Percentiles rank a stretch among this genome's conserved stretches.
phyloP scores from a whole-genome alignment of 805 yeast species.

The Yamadazyma tumulicola region DNA sequence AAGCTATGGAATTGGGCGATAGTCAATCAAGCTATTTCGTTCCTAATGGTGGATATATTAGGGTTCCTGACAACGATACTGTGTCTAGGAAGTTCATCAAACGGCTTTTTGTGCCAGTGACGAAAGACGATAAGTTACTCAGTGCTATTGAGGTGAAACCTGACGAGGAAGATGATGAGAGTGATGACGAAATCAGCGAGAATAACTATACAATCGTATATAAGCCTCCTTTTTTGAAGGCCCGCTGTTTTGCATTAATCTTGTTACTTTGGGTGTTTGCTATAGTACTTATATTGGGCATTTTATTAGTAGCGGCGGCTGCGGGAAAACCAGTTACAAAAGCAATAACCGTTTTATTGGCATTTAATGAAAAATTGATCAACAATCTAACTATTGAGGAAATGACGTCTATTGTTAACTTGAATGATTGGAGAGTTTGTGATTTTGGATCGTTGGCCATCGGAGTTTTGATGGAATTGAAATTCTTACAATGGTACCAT shows the following conservation, averaged over 20 bases:
- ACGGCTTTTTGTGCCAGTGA: conserved; percentile 76
- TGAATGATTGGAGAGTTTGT: conserved; percentile 11
- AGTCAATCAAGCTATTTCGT: conserved; percentile 52
- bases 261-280: conserved; percentile 47
- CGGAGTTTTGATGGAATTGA: conserved; percentile 10
- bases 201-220: conserved; percentile 71
- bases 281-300: conserved; percentile 23
- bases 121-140: conserved; percentile 67
- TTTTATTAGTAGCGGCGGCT: conserved; percentile 20
- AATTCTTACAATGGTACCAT: conserved; percentile 9
- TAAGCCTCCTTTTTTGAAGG: conserved; percentile 74
- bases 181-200: conserved; percentile 35
- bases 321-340: conserved; percentile 25
- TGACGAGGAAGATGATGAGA: conserved; percentile 3
- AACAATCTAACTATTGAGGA: background rate
- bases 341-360: background rate
- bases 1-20: conserved; percentile 32
- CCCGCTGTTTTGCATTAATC: conserved; percentile 51
- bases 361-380: too few relatives aligned
- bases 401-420: conserved; percentile 1
- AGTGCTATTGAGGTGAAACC: background rate
- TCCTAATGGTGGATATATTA: conserved; percentile 75
- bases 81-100: conserved; percentile 62
- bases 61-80: conserved; percentile 85
- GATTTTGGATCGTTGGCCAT: conserved; percentile 10